Percentiles rank a stretch among this genome's conserved stretches.
These are phyloP conservation scores for Melanogaster broomeanus DNA, from an alignment of 768 basidiomycete genomes.

Conservation along the genomic window DNA sequence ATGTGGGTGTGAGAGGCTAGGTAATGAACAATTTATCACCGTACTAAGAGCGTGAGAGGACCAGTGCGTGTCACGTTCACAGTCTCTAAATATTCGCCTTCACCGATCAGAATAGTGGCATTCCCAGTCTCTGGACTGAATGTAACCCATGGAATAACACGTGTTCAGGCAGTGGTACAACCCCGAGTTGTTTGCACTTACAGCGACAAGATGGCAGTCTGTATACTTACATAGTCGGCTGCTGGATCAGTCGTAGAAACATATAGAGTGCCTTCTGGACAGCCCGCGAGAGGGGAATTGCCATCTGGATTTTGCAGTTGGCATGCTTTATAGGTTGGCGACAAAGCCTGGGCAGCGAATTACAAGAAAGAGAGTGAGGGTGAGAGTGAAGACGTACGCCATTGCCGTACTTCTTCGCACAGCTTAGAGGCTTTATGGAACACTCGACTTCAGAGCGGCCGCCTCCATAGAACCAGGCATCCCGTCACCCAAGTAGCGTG, in stretches of 20 bases:
- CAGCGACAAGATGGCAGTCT: conserved; percentile 37
- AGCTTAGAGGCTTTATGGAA: too few species aligned
- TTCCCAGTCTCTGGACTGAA: conserved; percentile 40
- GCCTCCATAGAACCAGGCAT: too few species aligned
- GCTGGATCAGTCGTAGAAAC: conserved; percentile 33
- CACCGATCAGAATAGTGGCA: conserved; percentile 28
- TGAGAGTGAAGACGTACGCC: conserved; percentile 8
- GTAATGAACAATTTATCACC: background rate
- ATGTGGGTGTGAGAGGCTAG: background rate
- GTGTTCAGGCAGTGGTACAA: too few species aligned
- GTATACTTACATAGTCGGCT: conserved; percentile 23
- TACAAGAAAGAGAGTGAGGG: background rate
- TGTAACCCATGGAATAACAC: too few species aligned
- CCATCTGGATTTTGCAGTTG: conserved; percentile 47
- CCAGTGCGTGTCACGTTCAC: conserved; percentile 34
- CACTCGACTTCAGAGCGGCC: too few species aligned
- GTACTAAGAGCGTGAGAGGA: conserved; percentile 30
- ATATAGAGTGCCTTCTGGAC: conserved; percentile 42
- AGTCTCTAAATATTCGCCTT: conserved; percentile 33
- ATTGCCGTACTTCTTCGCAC: too few species aligned
- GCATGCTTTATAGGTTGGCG: conserved; percentile 46
- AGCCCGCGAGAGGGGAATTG: conserved; percentile 46
- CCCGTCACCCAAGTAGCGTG: too few species aligned
- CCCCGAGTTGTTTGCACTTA: conserved; percentile 25
- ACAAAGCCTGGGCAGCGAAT: conserved; percentile 33